phyloP scores from a whole-genome alignment of 176 grass and related monocot species.

The Chrysopogon serrulatus region DNA sequence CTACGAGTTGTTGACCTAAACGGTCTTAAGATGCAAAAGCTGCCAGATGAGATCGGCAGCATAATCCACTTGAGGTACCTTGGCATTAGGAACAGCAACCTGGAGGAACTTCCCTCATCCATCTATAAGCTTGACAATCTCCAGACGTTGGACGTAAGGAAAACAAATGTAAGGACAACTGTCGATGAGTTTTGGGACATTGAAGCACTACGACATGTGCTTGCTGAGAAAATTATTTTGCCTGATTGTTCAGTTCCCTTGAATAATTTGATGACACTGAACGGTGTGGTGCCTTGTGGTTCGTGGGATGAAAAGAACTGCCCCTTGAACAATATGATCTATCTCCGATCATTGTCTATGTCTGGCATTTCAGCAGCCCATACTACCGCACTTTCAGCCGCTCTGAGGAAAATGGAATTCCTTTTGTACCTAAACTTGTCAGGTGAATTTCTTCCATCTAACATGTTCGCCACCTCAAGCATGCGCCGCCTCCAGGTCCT shows the following conservation, averaged over 20 bases:
- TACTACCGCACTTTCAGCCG: conserved; percentile 5
- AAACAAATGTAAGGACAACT: conserved; percentile 20
- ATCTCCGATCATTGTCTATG: conserved; percentile 36
- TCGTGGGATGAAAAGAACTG: conserved; percentile 23
- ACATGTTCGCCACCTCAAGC: conserved; percentile 30
- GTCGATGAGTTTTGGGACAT: conserved; percentile 41
- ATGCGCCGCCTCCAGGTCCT: conserved; percentile 39
- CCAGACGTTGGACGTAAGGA: conserved; percentile 41
- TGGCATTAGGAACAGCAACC: conserved; percentile 35
- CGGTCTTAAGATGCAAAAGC: conserved; percentile 29
- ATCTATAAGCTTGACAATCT: conserved; percentile 40
- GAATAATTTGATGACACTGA: conserved; percentile 49
- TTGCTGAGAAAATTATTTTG: conserved; percentile 37
- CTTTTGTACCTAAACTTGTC: conserved; percentile 35
- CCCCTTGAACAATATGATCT: conserved; percentile 39
- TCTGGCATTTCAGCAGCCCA: conserved; percentile 31
- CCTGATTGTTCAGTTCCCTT: conserved; percentile 19
- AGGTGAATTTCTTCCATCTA: conserved; percentile 38
- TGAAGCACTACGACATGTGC: conserved; percentile 35
- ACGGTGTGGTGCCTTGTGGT: conserved; percentile 10
- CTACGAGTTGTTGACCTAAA: conserved; percentile 38
- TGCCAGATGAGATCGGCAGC: conserved; percentile 36
- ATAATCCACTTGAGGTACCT: conserved; percentile 55
- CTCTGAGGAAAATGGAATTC: conserved; percentile 40
- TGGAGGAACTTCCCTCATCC: conserved; percentile 32